Base-by-base conservation (phyloP, 106 monocot genomes). In the Allium cepa region DNA sequence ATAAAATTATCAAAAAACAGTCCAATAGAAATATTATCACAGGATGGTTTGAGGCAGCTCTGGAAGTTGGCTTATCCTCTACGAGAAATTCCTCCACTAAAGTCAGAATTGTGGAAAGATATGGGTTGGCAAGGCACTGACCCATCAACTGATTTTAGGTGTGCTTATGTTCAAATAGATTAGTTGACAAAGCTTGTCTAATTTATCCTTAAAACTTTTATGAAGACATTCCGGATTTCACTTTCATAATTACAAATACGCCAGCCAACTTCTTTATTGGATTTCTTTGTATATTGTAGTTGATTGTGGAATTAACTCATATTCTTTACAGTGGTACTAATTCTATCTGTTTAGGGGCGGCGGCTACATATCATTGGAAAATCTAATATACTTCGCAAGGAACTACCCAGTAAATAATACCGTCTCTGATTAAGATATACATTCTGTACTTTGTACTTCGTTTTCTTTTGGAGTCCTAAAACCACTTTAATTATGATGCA, bases 321-420 rank as follows among this genome's bases (percentile, higher is more conserved):
- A 36, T 36, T 36, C 36, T 36, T 36, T 36, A 36, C 36, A 36
- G 36, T 36, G 36, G 36, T 36, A 36, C 36, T 36, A 36, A 36
- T 36, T 36, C 36, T 36, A 36, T 36, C 36, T 13, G 4, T 56
- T 69, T 8, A 96, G 95, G 75, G 95, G 88, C 61, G 85, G 86
- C 73, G 95, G 95, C 36, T 88, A 81, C 67, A 82, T 91, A 60
- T 91, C 95, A 16, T 65, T 96, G 83, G 91, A 96, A 72, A 96
- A 96, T 60, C 84, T 96, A 58, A 80, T 96, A n/a, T 96, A 76
- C 57, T 96, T 96, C 64, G 88, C 95, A 4, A 79, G 76, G 76
- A 81, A 79, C 60, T 96, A 88, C 67, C 88, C 88, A 13, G 95
- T 96, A 83, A 50, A 53, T 76, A 47, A 50, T 47, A 26, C 59